A percentile compares a stretch with the other conserved stretches of the same genome.
Evolutionary conservation across 345 rosid species (phyloP).

Genomic region (Gynandropsis gynandra): DNA sequence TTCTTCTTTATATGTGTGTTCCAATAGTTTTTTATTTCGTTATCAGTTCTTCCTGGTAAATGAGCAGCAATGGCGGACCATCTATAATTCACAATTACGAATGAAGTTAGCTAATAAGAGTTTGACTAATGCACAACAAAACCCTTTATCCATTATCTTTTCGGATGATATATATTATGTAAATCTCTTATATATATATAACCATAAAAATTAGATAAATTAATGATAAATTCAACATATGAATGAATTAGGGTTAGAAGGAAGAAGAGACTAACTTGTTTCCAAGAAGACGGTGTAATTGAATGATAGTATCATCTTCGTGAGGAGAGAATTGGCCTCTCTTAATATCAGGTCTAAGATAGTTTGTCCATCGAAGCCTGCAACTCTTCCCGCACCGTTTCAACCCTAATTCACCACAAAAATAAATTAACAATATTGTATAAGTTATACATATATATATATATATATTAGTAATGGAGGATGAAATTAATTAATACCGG

Average conservation of each 20-base stretch:
- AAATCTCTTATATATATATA: too few species aligned
- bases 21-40: constrained; percentile 67
- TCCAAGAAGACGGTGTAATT: constrained; percentile 30
- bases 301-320: constrained; percentile 33
- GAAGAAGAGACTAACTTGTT: constrained; percentile 22
- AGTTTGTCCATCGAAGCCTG: constrained; percentile 33
- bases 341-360: constrained; percentile 31
- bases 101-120: too few species aligned
- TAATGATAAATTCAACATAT: neutral
- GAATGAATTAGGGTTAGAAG: neutral
- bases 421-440: constrained; percentile 1
- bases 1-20: constrained; percentile 67
- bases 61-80: constrained; percentile 70
- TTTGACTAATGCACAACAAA: too few species aligned
- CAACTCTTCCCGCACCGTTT: constrained; percentile 33
- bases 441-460: too few species aligned
- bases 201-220: constrained; percentile 8
- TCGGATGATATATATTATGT: too few species aligned
- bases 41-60: constrained; percentile 57
- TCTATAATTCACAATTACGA: constrained; percentile 31
- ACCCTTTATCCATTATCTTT: too few species aligned
- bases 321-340: constrained; percentile 31
- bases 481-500: constrained; percentile 33
- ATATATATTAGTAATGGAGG: neutral
- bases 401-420: constrained; percentile 21